These are phyloP conservation scores for Suillus placidus DNA, from an alignment of 768 basidiomycete species.

Conservation along the genomic window DNA sequence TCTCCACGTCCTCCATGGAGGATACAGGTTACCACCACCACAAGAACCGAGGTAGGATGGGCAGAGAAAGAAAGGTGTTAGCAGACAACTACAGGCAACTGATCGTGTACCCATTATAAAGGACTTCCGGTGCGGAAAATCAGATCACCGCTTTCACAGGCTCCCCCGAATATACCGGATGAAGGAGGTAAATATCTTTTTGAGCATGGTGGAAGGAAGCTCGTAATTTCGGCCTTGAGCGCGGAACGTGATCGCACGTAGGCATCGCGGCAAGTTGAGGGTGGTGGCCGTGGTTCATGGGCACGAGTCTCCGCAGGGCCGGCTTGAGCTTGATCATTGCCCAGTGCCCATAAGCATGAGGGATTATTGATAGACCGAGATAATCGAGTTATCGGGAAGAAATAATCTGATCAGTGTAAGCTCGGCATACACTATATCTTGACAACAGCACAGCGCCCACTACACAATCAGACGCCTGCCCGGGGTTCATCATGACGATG, in stretches of 20 bases:
- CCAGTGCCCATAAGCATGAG: neutral
- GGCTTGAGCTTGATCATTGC: neutral
- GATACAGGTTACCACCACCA: slow-evolving; percentile 12
- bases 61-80: slow-evolving; percentile 19
- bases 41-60: slow-evolving; percentile 9
- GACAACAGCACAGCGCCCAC: neutral
- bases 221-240: neutral
- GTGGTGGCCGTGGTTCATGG: neutral
- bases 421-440: neutral
- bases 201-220: slow-evolving; percentile 12
- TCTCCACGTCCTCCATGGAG: slow-evolving; percentile 34
- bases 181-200: slow-evolving; percentile 19
- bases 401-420: neutral
- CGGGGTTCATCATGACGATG: neutral
- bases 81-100: slow-evolving; percentile 9
- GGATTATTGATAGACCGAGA: neutral
- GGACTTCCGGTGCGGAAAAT: slow-evolving; percentile 16
- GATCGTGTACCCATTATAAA: slow-evolving; percentile 28
- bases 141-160: slow-evolving; percentile 26
- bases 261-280: neutral
- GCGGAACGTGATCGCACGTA: neutral
- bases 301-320: neutral
- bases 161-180: slow-evolving; percentile 30
- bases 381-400: neutral
- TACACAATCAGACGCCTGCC: neutral